Percentiles rank a stretch among this genome's conserved stretches.
phyloP scores from a whole-genome alignment of 2,329 filamentous ascomycete genomes.

The Zasmidium angulare region DNA sequence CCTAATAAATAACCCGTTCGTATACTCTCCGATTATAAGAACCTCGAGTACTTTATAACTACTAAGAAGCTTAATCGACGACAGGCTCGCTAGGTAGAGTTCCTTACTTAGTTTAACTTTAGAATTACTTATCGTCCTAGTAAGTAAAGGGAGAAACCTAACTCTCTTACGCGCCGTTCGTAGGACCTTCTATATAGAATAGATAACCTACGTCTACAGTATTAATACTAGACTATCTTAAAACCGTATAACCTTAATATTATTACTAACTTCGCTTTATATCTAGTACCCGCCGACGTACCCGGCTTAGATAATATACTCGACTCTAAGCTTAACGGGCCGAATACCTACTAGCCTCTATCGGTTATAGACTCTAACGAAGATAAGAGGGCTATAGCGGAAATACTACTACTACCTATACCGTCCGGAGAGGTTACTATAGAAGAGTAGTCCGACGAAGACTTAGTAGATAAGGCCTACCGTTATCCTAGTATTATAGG shows the following conservation, averaged over 20 bases:
- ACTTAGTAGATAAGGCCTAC: neutral
- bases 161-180: neutral
- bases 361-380: no score
- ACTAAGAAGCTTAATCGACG: conserved; percentile 32
- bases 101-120: conserved; percentile 29
- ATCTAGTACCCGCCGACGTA: no score
- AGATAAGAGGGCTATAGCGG: no score
- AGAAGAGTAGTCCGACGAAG: no score
- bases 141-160: neutral
- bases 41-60: conserved; percentile 33
- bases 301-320: no score
- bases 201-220: neutral
- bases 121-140: conserved; percentile 23
- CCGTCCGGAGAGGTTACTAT: no score
- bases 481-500: neutral
- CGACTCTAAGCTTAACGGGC: no score
- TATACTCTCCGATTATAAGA: conserved; percentile 34
- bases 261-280: neutral
- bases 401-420: no score
- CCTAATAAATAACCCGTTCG: conserved; percentile 11
- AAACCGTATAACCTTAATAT: neutral
- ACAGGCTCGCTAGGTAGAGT: conserved; percentile 29
- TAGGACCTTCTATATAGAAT: neutral
- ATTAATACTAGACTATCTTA: neutral
- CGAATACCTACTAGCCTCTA: no score